Conservation (phyloP, 768 basidiomycete species). For the Suillus luteus region DNA sequence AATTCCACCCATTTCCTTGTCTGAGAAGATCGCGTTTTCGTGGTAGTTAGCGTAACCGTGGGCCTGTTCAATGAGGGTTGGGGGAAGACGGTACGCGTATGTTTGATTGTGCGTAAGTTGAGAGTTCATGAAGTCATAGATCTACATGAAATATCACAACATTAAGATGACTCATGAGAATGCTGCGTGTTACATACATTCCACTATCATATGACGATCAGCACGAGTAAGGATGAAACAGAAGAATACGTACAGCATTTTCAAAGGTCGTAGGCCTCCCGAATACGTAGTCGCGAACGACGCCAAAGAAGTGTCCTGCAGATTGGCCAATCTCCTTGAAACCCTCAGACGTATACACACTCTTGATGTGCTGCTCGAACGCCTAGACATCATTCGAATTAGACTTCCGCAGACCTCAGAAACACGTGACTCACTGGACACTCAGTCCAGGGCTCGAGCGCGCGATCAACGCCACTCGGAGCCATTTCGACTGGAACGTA, state of each 20-base stretch:
- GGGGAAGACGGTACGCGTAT: slow-evolving; percentile 75
- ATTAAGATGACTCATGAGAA: background rate
- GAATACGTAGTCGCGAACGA: slow-evolving; percentile 68
- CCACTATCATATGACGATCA: slow-evolving; percentile 51
- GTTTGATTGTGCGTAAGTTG: slow-evolving; percentile 80
- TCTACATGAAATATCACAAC: slow-evolving; percentile 38
- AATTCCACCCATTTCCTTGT: slow-evolving; percentile 58
- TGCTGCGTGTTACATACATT: slow-evolving; percentile 52
- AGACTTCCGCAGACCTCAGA: slow-evolving; percentile 11
- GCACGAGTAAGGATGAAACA: background rate
- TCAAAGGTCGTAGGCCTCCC: slow-evolving; percentile 62
- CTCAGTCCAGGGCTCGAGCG: slow-evolving; percentile 76
- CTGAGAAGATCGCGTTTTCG: slow-evolving; percentile 74
- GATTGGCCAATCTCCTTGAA: slow-evolving; percentile 61
- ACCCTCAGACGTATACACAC: slow-evolving; percentile 60
- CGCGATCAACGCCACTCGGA: slow-evolving; percentile 57
- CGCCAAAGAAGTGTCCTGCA: slow-evolving; percentile 64
- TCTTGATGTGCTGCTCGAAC: slow-evolving; percentile 66
- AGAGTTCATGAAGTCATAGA: slow-evolving; percentile 80
- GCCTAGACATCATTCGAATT: slow-evolving; percentile 45
- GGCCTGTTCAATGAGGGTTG: slow-evolving; percentile 70
- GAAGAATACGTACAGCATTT: slow-evolving; percentile 54
- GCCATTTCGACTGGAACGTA: slow-evolving; percentile 76
- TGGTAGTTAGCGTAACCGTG: slow-evolving; percentile 75
- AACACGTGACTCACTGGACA: slow-evolving; percentile 46